Base-by-base conservation (phyloP, 495 filamentous ascomycete species). In the Xylaria curta region DNA sequence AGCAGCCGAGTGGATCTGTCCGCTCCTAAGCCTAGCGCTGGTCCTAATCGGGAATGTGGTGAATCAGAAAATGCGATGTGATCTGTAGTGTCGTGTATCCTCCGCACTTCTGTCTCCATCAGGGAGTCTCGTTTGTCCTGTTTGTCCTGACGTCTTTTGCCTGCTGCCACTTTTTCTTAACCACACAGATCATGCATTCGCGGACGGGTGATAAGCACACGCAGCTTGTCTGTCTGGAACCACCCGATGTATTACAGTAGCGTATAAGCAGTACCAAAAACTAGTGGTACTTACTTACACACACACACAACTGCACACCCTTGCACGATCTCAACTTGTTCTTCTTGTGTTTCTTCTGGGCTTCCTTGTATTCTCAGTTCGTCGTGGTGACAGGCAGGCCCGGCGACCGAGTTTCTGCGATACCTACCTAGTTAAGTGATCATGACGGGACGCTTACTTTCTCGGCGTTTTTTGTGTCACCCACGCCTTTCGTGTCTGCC, bases 21-120 rank as follows among this genome's bases (percentile, higher is more conserved):
- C 70, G 62, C 69, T 71, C 61, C 62, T 60, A 49, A 56, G 46
- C 36, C 74, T 72, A 73, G 74, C 72, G 74, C 76, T 78, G 77
- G 70, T 73, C 77, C 77, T 74, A 79, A 79, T 79, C 77, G 77
- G 77, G 77, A 78, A 79, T 79, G 77, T 79, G 74, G 72, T 79
- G 72, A 66, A 71, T 61, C 56, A 66, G 49, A 66, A 71, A 72
- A 74, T 78, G 64, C 75, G 74, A 74, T 71, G 72, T 75, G 69
- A 75, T 79, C 70, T 78, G 75, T 75, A 53, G 31, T 66, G 46
- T 49, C 64, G 46, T 66, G 31, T 46, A 74, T 76, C 73, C 73
- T 79, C 77, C 75, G 70, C 73, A 77, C 76, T 75, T 69, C 60
- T 38, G 28, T 66, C 60, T 59, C 69, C 69, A 66, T 62, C 69